A percentile compares a stretch with the other conserved stretches of the same genome.
Evolutionary conservation across 495 filamentous ascomycete genomes (phyloP).

Genomic region (Podospora bellae-mahoneyi): DNA sequence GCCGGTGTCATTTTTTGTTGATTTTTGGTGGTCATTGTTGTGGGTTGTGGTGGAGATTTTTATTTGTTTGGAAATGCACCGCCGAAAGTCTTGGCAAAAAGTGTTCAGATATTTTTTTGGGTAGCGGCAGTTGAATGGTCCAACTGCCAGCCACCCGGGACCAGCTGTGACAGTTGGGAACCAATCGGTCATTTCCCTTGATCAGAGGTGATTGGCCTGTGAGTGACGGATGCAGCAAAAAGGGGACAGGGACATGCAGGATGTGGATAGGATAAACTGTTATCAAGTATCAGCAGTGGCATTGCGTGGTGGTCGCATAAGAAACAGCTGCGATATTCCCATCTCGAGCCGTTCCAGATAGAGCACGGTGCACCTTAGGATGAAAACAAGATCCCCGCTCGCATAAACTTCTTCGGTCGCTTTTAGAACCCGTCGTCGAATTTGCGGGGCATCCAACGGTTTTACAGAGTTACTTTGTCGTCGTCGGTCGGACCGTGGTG

Average conservation of each 20-base stretch:
- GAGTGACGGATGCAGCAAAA: slow-evolving; percentile 3
- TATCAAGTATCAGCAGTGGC: neutral
- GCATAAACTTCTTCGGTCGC: slow-evolving; percentile 7
- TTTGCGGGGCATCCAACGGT: slow-evolving; percentile 5
- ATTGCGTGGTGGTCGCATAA: slow-evolving; percentile 1
- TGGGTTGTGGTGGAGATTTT: neutral
- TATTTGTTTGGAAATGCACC: neutral
- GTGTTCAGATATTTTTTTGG: neutral
- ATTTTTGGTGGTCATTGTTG: neutral
- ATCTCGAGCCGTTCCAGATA: neutral
- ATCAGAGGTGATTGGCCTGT: neutral
- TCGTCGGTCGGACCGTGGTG: neutral
- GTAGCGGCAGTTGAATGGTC: neutral
- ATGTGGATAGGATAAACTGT: neutral
- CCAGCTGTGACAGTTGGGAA: neutral
- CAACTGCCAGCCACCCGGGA: neutral
- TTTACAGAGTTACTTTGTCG: neutral
- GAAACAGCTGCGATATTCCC: slow-evolving; percentile 3
- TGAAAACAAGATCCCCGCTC: neutral
- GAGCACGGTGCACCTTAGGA: neutral
- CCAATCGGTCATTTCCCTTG: slow-evolving; percentile 3
- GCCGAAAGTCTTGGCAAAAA: neutral
- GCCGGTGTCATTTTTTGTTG: neutral
- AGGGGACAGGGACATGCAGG: neutral
- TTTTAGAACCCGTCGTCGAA: slow-evolving; percentile 1